Percentiles rank a stretch among this genome's conserved stretches.
Evolutionary conservation across 2,329 filamentous ascomycete species (phyloP).

Genomic region (Paramyrothecium roridum): DNA sequence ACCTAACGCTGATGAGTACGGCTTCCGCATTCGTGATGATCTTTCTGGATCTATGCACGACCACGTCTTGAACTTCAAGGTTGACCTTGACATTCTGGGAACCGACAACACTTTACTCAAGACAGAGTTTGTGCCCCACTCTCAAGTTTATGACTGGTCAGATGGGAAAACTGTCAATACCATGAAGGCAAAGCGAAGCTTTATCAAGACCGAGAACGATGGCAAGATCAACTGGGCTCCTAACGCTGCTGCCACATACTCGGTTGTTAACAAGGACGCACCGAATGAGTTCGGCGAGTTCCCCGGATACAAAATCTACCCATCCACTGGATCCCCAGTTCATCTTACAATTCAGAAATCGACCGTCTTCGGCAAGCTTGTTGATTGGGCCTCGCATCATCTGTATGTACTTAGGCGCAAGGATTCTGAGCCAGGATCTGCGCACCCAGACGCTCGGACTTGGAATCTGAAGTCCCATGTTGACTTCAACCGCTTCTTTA

Average conservation of each 20-base stretch:
- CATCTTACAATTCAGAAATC: slow-evolving; percentile 47
- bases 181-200: slow-evolving; percentile 42
- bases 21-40: slow-evolving; percentile 43
- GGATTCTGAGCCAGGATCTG: slow-evolving; percentile 44
- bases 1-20: slow-evolving; percentile 42
- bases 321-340: neutral
- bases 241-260: slow-evolving; percentile 43
- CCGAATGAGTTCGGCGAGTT: slow-evolving; percentile 48
- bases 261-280: slow-evolving; percentile 45
- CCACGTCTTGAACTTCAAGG: slow-evolving; percentile 52
- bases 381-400: slow-evolving; percentile 44
- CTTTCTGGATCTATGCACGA: slow-evolving; percentile 48
- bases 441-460: slow-evolving; percentile 37
- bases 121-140: slow-evolving; percentile 24
- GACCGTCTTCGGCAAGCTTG: slow-evolving; percentile 39
- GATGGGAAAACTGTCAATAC: slow-evolving; percentile 40
- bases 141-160: slow-evolving; percentile 43
- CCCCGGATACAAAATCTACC: slow-evolving; percentile 32
- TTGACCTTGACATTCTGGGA: slow-evolving; percentile 48
- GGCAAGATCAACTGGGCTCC: slow-evolving; percentile 42
- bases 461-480: slow-evolving; percentile 42
- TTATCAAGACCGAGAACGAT: slow-evolving; percentile 37
- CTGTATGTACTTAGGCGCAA: slow-evolving; percentile 46
- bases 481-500: slow-evolving; percentile 46
- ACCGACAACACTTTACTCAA: slow-evolving; percentile 38